These are phyloP conservation scores for Medakamo hakoo DNA, from an alignment of 139 green algal genomes.

Conservation along the genomic window DNA sequence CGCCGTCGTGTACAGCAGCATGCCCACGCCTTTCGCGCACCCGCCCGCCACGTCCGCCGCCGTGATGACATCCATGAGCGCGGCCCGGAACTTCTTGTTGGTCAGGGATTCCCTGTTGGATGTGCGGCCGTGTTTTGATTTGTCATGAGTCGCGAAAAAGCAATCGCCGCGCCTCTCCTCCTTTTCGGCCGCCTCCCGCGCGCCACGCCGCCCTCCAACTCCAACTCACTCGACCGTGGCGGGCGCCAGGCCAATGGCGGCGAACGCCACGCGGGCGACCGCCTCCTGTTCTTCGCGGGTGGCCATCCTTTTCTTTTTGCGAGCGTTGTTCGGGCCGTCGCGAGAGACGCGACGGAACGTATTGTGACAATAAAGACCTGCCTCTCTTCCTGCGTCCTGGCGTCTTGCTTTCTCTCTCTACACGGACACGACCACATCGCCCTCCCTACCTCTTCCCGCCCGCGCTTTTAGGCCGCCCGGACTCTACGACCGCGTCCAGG, in stretches of 20 bases:
- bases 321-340: too few relatives aligned
- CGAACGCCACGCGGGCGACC: conserved; percentile 31
- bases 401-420: too few relatives aligned
- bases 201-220: not conserved
- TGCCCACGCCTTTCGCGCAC: conserved; percentile 52
- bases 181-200: not conserved
- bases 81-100: conserved; percentile 59
- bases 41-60: conserved; percentile 43
- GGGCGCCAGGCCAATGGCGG: conserved; percentile 44
- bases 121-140: not conserved
- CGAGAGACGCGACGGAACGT: too few relatives aligned
- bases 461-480: too few relatives aligned
- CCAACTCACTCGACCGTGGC: conserved; percentile 44
- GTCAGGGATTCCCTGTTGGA: conserved; percentile 39
- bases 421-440: too few relatives aligned
- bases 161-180: not conserved
- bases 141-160: not conserved
- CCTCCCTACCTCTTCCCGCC: too few relatives aligned
- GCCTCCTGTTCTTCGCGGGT: conserved; percentile 22
- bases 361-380: too few relatives aligned
- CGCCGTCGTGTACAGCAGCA: conserved; percentile 59
- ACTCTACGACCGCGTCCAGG: too few relatives aligned
- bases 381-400: too few relatives aligned
- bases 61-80: conserved; percentile 50
- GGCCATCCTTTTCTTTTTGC: too few relatives aligned